These are phyloP conservation scores for Ogataea trehalophila DNA, from an alignment of 805 yeast species.

Conservation along the genomic window DNA sequence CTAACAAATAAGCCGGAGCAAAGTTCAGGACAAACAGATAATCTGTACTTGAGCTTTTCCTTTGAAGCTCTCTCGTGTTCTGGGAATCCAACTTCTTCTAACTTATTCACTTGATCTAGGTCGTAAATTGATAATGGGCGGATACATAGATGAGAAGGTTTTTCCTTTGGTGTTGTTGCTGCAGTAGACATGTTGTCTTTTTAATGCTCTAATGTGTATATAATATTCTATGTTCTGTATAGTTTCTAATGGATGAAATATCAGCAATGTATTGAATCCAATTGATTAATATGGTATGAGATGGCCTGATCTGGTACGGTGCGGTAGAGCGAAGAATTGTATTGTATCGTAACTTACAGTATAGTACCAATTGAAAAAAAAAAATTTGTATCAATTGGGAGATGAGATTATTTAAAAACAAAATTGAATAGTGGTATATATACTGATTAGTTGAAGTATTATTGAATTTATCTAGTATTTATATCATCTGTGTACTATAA, in stretches of 20 bases:
- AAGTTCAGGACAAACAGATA: conserved; percentile 82
- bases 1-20: conserved; percentile 84
- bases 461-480: too few species aligned
- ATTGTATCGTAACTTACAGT: too few species aligned
- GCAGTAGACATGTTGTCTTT: neutral
- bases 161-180: conserved; percentile 27
- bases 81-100: conserved; percentile 70
- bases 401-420: neutral
- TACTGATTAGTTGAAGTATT: too few species aligned
- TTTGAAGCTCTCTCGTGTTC: conserved; percentile 61
- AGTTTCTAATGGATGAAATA: too few species aligned
- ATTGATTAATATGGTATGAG: too few species aligned
- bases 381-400: neutral
- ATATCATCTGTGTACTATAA: too few species aligned
- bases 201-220: neutral
- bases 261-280: too few species aligned
- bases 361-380: too few species aligned
- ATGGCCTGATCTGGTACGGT: too few species aligned
- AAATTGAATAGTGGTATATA: too few species aligned
- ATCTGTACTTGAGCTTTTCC: conserved; percentile 64
- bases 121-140: conserved; percentile 82
- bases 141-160: conserved; percentile 59
- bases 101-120: conserved; percentile 48
- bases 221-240: too few species aligned
- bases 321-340: too few species aligned